These are phyloP conservation scores for Phytopythium delawarense DNA, from an alignment of 352 stramenopile genomes.

Conservation along the genomic window DNA sequence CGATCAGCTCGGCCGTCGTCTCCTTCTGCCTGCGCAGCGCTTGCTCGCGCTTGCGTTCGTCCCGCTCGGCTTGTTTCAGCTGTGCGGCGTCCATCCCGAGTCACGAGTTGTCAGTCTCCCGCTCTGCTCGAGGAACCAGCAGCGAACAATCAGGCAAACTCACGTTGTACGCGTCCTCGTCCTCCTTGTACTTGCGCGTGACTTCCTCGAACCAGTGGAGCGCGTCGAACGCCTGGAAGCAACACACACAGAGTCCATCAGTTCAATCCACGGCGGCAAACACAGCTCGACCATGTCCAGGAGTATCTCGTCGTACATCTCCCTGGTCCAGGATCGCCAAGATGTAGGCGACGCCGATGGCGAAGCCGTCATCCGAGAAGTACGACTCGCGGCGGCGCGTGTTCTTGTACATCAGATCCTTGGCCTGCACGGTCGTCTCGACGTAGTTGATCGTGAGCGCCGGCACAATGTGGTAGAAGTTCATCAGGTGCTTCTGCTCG, in stretches of 20 bases:
- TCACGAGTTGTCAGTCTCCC: not conserved
- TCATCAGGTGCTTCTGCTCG: constrained; percentile 89
- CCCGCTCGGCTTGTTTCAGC: constrained; percentile 80
- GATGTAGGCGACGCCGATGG: constrained; percentile 92
- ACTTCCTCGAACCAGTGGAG: constrained; percentile 92
- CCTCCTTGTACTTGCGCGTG: constrained; percentile 76
- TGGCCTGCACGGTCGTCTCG: constrained; percentile 86
- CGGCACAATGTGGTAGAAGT: constrained; percentile 90
- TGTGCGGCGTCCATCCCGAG: constrained; percentile 8
- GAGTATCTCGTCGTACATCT: constrained; percentile 32
- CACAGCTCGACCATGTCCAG: constrained; percentile 1
- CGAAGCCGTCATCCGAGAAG: constrained; percentile 95
- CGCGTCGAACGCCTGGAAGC: constrained; percentile 68
- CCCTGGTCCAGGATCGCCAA: constrained; percentile 89
- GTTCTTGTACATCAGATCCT: constrained; percentile 96
- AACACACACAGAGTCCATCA: constrained; percentile 1
- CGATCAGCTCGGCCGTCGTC: constrained; percentile 79
- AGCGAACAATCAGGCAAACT: not conserved
- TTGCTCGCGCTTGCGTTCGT: constrained; percentile 73
- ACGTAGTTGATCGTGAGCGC: constrained; percentile 89
- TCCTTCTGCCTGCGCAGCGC: constrained; percentile 77
- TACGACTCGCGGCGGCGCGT: constrained; percentile 91
- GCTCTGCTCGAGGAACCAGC: not conserved
- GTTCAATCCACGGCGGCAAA: constrained; percentile 2
- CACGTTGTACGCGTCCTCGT: constrained; percentile 78